Conservation (phyloP, 345 rosid species). For the Citropsis articulata region DNA sequence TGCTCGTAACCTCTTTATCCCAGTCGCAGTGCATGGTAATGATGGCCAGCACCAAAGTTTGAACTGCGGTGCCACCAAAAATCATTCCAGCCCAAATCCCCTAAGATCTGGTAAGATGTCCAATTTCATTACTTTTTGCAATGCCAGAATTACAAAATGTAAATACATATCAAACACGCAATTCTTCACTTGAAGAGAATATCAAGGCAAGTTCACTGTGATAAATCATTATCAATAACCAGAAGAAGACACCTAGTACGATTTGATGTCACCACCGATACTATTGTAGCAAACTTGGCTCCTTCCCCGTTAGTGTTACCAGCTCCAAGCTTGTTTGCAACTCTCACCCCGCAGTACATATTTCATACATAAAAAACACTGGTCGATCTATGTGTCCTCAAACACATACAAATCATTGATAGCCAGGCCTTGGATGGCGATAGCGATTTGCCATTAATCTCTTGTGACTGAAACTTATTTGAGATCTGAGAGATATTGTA, state of each 20-base stretch:
- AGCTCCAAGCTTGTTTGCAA: conserved; percentile 48
- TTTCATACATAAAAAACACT: too few relatives aligned
- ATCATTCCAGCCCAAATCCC: conserved; percentile 93
- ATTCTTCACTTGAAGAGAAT: conserved; percentile 49
- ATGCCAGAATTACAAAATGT: too few relatives aligned
- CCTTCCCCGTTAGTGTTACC: conserved; percentile 43
- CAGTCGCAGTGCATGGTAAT: conserved; percentile 66
- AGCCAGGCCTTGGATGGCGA: too few relatives aligned
- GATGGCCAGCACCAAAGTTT: conserved; percentile 29
- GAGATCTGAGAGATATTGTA: too few relatives aligned
- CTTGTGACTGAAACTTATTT: too few relatives aligned
- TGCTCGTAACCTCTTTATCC: conserved; percentile 58
- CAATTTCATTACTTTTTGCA: too few relatives aligned
- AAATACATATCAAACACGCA: too few relatives aligned
- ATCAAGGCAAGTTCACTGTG: conserved; percentile 48
- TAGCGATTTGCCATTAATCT: too few relatives aligned
- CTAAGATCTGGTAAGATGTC: conserved; percentile 18
- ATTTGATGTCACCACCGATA: conserved; percentile 40
- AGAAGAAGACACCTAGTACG: conserved; percentile 55
- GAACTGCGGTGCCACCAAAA: conserved; percentile 73
- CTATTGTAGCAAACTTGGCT: conserved; percentile 36
- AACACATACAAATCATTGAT: too few relatives aligned
- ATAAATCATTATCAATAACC: conserved; percentile 41
- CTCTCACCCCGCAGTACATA: conserved; percentile 38
- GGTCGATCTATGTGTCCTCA: too few relatives aligned